Conservation (phyloP, 257 asterid genomes). For the Mentha longifolia region DNA sequence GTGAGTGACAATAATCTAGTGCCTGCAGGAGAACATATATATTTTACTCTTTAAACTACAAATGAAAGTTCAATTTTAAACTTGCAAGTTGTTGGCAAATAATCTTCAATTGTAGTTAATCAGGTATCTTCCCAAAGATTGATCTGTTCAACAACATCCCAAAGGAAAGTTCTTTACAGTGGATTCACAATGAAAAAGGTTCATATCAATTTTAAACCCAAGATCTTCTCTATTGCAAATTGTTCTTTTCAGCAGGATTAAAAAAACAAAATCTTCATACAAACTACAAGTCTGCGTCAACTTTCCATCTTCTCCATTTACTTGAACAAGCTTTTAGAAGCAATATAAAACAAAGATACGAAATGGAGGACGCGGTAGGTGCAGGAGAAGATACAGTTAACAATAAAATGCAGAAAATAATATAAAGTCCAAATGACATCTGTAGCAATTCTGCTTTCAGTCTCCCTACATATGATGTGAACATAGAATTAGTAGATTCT, state of each 20-base stretch:
- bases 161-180: not conserved
- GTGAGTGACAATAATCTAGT: slow-evolving; percentile 78
- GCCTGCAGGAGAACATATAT: slow-evolving; percentile 51
- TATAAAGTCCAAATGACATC: too few relatives aligned
- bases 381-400: too few relatives aligned
- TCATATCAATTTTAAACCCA: not conserved
- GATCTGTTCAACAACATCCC: not conserved
- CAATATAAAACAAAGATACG: not conserved
- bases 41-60: not conserved
- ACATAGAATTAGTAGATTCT: too few relatives aligned
- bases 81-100: not conserved
- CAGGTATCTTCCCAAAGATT: not conserved
- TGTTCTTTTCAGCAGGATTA: not conserved
- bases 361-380: too few relatives aligned
- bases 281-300: not conserved
- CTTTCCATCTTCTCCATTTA: not conserved
- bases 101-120: not conserved
- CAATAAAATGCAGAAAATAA: too few relatives aligned
- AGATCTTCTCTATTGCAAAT: not conserved
- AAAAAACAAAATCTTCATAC: not conserved
- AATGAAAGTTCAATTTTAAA: not conserved
- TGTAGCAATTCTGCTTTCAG: too few relatives aligned
- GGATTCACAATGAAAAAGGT: not conserved
- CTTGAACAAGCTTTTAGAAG: too few relatives aligned
- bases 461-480: too few relatives aligned